Percentiles rank a stretch among this genome's conserved stretches.
phyloP scores from a whole-genome alignment of 164 flowering plant genomes.

The Umbilicus rupestris region DNA sequence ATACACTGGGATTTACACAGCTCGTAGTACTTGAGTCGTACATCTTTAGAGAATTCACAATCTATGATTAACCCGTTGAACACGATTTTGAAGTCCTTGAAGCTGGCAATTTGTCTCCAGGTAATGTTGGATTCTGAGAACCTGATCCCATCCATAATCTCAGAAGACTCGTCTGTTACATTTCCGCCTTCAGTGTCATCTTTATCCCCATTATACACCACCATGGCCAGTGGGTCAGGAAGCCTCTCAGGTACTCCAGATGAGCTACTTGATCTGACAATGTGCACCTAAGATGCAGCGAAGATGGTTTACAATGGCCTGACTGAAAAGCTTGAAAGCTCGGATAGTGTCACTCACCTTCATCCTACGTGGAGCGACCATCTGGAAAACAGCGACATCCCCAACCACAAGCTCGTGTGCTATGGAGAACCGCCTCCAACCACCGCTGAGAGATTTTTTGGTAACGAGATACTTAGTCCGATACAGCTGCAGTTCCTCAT shows the following conservation, averaged over 20 bases:
- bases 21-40: constrained; percentile 23
- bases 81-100: constrained; percentile 21
- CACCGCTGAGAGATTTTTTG: constrained; percentile 35
- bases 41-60: constrained; percentile 18
- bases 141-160: constrained; percentile 13
- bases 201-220: background rate
- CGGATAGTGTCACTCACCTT: constrained; percentile 32
- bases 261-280: constrained; percentile 28
- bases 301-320: no score
- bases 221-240: background rate
- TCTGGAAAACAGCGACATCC: constrained; percentile 33
- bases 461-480: constrained; percentile 21
- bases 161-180: constrained; percentile 10
- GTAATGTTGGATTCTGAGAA: constrained; percentile 15
- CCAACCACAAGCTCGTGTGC: constrained; percentile 26
- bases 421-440: constrained; percentile 41
- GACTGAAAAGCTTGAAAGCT: no score
- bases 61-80: constrained; percentile 26
- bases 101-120: constrained; percentile 21
- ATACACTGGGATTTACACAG: constrained; percentile 28
- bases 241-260: background rate
- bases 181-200: background rate
- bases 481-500: constrained; percentile 22
- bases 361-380: constrained; percentile 24
- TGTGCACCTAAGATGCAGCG: constrained; percentile 26